Base-by-base conservation (phyloP, 2,329 filamentous ascomycete species). In the Fusarium lateritium region DNA sequence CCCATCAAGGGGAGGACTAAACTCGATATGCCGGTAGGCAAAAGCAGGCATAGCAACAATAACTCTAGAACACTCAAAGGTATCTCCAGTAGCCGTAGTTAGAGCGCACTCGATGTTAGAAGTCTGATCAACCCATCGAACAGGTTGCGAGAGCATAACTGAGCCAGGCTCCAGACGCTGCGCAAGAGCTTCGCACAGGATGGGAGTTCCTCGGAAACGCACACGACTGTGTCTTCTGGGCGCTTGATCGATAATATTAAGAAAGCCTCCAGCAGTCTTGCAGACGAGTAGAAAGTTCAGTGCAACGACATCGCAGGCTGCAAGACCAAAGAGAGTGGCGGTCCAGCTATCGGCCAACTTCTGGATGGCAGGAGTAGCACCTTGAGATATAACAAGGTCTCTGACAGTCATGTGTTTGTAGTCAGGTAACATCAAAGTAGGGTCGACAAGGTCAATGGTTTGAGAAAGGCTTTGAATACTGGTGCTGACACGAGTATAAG, bases 301-400 rank as follows among this genome's bases (percentile, higher is more conserved):
- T 9, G 67, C 72, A 45, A 64, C 62, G 43, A 75, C 65, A 7
- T 66, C 51, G 24, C 46, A 9, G 15, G 67, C 64, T 2, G 57
- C 68, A 6, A 71, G 50, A 34, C 75, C 76, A 31, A 77, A 72
- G 49, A 75, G 67, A 9, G 58, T 57, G 14, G 65, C 67, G 7
- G 74, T 70, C 75, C 75, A 76, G n/a, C 62, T 36, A 22, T 67
- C 62, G 15, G 62, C 72, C 24, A 74, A 21, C 7, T 52, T 56
- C 21, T 54, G 49, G 6, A 74, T 51, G 17, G 40, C 39, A 1
- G 49, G 31, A 2, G 66, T 72, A 28, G 67, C 71, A 19, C 72
- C 71, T 14, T 73, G 70, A 1, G 65, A 70, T 8, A 65, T 56
- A 26, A 70, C 63, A 22, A 73, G 66, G 31, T 73, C 65, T 39